Evolutionary conservation across 208 protist genomes (phyloP).

Genomic region (Tritrichomonas foetus): DNA sequence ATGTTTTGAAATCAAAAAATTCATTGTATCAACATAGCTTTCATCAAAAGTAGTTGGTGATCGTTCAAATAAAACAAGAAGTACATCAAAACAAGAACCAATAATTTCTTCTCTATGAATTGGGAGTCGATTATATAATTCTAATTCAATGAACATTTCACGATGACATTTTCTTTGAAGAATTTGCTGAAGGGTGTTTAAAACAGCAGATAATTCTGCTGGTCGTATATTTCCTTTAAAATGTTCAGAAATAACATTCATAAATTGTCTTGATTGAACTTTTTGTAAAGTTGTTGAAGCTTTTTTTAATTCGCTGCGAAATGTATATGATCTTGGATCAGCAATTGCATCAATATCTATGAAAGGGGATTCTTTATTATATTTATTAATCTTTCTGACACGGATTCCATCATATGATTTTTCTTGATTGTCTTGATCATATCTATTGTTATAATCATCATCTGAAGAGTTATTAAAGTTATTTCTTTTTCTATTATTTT

Average conservation of each 20-base stretch:
- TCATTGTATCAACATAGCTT: neutral
- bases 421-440: neutral
- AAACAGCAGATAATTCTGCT: neutral
- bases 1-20: neutral
- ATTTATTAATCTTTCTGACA: neutral
- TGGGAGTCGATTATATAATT: neutral
- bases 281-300: neutral
- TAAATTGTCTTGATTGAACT: slow-evolving; percentile 9
- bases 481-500: neutral
- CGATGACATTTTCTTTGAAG: neutral
- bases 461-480: neutral
- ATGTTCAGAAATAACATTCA: neutral
- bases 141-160: neutral
- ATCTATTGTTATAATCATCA: neutral
- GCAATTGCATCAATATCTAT: neutral
- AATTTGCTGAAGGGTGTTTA: neutral
- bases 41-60: neutral
- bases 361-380: neutral
- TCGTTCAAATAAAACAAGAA: neutral
- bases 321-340: neutral
- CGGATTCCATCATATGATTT: neutral
- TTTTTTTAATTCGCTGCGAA: neutral
- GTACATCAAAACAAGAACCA: neutral
- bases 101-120: neutral
- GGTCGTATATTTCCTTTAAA: neutral